Conservation (phyloP, 2,329 filamentous ascomycete genomes). For the Juglanconis oblonga region DNA sequence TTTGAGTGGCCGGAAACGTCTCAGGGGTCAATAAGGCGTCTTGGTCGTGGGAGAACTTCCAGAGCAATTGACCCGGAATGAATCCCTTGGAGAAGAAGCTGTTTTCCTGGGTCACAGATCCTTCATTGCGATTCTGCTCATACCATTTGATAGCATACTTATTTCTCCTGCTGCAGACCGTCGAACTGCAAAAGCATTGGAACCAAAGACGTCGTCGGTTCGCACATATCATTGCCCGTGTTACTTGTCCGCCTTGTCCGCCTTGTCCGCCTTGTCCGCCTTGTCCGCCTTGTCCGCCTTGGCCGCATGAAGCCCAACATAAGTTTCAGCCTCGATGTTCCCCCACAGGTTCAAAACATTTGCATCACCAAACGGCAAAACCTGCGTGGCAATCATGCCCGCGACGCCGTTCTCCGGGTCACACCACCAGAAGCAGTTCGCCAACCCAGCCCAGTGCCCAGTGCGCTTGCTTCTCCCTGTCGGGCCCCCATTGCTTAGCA, state of each 20-base stretch:
- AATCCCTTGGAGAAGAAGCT: no score
- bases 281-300: neutral
- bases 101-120: no score
- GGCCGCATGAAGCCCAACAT: slow-evolving; percentile 17
- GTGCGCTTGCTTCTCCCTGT: slow-evolving; percentile 49
- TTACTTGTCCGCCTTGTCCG: neutral
- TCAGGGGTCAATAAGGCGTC: neutral
- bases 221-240: neutral
- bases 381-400: slow-evolving; percentile 43
- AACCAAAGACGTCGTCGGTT: no score
- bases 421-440: slow-evolving; percentile 58
- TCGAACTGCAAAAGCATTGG: no score
- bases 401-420: slow-evolving; percentile 55
- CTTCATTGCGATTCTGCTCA: no score
- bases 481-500: slow-evolving; percentile 42
- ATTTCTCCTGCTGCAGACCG: no score
- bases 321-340: slow-evolving; percentile 31
- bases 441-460: slow-evolving; percentile 52
- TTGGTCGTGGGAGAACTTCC: neutral
- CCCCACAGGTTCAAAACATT: slow-evolving; percentile 36
- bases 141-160: no score
- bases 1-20: neutral
- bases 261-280: neutral
- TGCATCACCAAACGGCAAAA: slow-evolving; percentile 41
- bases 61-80: no score